phyloP scores from a whole-genome alignment of 805 yeast species.

The Saccharomycopsis schoenii region DNA sequence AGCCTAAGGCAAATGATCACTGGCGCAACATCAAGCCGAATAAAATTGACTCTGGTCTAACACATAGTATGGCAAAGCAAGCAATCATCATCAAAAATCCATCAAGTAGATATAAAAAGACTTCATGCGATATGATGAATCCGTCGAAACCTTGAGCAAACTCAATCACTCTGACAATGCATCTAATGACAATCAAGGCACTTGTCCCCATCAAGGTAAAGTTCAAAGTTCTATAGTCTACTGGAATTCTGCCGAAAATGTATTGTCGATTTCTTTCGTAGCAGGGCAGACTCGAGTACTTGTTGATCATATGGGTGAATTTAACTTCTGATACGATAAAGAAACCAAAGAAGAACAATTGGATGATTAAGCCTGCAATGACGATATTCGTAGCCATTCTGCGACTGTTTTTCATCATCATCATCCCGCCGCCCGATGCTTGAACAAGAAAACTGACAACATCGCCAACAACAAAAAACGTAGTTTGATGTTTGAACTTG shows the following conservation, averaged over 20 bases:
- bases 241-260: neutral
- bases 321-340: constrained; percentile 20
- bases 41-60: constrained; percentile 4
- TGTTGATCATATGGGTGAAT: constrained; percentile 1
- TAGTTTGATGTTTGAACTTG: constrained; percentile 22
- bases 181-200: constrained; percentile 21
- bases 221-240: constrained; percentile 19
- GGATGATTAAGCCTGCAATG: constrained; percentile 26
- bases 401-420: constrained; percentile 14
- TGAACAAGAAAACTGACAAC: constrained; percentile 25
- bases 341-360: constrained; percentile 24
- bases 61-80: neutral
- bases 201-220: constrained; percentile 15
- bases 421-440: constrained; percentile 27
- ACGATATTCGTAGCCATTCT: constrained; percentile 22
- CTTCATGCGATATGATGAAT: constrained; percentile 22
- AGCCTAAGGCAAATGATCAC: no score
- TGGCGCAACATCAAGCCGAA: neutral
- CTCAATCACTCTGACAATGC: constrained; percentile 26
- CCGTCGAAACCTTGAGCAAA: constrained; percentile 26
- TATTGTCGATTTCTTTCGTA: neutral
- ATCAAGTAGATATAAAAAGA: constrained; percentile 25
- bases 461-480: constrained; percentile 27
- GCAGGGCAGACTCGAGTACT: neutral
- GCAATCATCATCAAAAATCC: constrained; percentile 23